Base-by-base conservation (phyloP, 2,329 filamentous ascomycete genomes). In the Cercospora berteroae region DNA sequence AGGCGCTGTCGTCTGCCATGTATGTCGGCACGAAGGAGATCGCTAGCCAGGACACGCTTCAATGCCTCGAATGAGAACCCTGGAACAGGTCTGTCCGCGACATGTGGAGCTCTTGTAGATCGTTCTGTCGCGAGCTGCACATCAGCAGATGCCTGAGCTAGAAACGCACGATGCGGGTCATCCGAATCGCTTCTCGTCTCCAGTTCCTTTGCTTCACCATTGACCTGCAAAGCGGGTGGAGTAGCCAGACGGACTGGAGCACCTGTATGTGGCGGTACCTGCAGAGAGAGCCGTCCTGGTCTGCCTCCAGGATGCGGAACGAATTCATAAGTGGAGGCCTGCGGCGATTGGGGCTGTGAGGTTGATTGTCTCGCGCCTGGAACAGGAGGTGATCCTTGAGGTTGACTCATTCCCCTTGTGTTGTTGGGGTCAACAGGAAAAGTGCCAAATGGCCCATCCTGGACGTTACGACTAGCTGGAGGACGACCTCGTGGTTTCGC, bases 401-500 rank as follows among this genome's bases (percentile, higher is more conserved):
- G 60, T 57, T 72, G 55, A 16, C 67, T 67, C 58, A 61, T 69
- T 48, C 52, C 36, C 61, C 67, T 73, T 1, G 68, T 71, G 42
- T 72, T 73, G 7, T 66, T 79, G 31, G 86, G 85, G 69, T 87
- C 88, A 13, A 86, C 87, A 3, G 89, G 88, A 70, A 91, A 91
- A 0, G 90, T 89, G 4, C 88, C 88, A 71, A 89, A 91, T 0
- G 90, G 88, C 0, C 88, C 88, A 70, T 91, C 88, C 13, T 87
- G 83, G 0, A 85, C 83, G n/a, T 84, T 85, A 27, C 88, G 86
- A 73, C 90, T 91, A 65, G 89, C 90, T 0, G 92, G 92, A 50
- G 94, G 94, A 67, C 94, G 84, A 6, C 94, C 93, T 71, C 93
- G 84, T 13, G 90, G 84, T 77, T 94, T 96, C 1, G 90, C 89